Percentiles rank a stretch among this genome's conserved stretches.
phyloP scores from a whole-genome alignment of 2,329 filamentous ascomycete genomes.

The Aureobasidium mangrovei region DNA sequence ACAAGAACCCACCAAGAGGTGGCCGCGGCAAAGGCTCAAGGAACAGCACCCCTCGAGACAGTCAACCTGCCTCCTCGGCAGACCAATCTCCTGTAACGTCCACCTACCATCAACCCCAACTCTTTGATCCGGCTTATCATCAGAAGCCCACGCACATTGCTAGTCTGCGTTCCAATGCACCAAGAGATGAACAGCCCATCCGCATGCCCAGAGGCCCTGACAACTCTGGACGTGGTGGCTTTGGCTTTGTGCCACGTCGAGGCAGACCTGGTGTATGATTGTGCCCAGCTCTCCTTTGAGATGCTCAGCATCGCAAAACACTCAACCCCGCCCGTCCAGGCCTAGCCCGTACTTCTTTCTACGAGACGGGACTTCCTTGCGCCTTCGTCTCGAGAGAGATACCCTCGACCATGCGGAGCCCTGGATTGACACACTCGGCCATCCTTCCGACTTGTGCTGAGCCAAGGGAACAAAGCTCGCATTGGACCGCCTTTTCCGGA shows the following conservation, averaged over 20 bases:
- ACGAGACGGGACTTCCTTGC: no score
- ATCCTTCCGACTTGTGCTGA: no score
- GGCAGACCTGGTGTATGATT: conserved; percentile 28
- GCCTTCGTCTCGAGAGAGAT: no score
- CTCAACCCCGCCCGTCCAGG: background rate
- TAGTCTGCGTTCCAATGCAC: conserved; percentile 40
- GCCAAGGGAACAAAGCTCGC: no score
- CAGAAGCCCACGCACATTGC: conserved; percentile 46
- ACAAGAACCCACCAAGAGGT: conserved; percentile 22
- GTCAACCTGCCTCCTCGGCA: conserved; percentile 26
- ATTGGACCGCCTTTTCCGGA: no score
- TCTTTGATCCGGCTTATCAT: conserved; percentile 70
- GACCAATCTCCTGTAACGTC: conserved; percentile 31
- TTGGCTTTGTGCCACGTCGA: conserved; percentile 63
- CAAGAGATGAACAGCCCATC: conserved; percentile 58
- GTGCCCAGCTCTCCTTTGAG: no score
- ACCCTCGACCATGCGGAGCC: no score
- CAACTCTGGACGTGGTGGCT: conserved; percentile 64
- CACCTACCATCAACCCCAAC: conserved; percentile 38
- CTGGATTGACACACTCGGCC: no score
- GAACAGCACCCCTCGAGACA: conserved; percentile 25
- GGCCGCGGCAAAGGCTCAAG: conserved; percentile 24
- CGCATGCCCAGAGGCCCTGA: conserved; percentile 73
- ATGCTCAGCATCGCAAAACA: background rate
- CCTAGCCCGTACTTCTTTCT: background rate